Percentiles rank a stretch among this genome's conserved stretches.
phyloP scores from a whole-genome alignment of 2,329 filamentous ascomycete genomes.

The Scedosporium apiospermum region DNA sequence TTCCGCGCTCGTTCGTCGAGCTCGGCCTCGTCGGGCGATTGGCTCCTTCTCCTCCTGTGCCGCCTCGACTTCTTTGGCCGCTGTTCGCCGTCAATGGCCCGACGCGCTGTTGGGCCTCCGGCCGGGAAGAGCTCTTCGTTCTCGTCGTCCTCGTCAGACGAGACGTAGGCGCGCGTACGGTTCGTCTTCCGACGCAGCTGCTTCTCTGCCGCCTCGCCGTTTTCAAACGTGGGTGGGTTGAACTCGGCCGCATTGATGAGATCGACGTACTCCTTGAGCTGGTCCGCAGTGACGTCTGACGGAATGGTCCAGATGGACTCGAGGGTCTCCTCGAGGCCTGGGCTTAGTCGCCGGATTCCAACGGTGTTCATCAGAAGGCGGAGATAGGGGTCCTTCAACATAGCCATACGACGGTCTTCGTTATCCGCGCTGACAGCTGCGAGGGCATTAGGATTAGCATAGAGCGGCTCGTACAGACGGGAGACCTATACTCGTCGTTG shows the following conservation, averaged over 20 bases:
- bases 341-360: slow-evolving; percentile 53
- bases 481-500: not conserved
- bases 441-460: slow-evolving; percentile 17
- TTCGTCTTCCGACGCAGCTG: slow-evolving; percentile 61
- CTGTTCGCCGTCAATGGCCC: slow-evolving; percentile 44
- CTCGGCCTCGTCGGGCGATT: slow-evolving; percentile 47
- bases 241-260: slow-evolving; percentile 71
- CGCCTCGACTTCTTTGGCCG: slow-evolving; percentile 38
- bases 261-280: slow-evolving; percentile 60
- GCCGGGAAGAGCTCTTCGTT: slow-evolving; percentile 58
- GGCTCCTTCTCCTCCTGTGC: slow-evolving; percentile 31
- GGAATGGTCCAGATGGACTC: slow-evolving; percentile 76
- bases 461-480: not conserved
- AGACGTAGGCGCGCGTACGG: slow-evolving; percentile 45
- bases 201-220: slow-evolving; percentile 64
- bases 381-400: slow-evolving; percentile 85
- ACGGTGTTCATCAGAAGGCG: slow-evolving; percentile 73
- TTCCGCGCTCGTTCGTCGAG: slow-evolving; percentile 54
- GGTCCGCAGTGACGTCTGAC: slow-evolving; percentile 48
- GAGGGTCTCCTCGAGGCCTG: slow-evolving; percentile 55
- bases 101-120: slow-evolving; percentile 52
- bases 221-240: slow-evolving; percentile 66
- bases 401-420: slow-evolving; percentile 57
- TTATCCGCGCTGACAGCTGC: slow-evolving; percentile 54
- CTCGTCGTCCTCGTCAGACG: slow-evolving; percentile 44